Conservation (phyloP, 2,329 filamentous ascomycete species). For the Colletotrichum somersetense region DNA sequence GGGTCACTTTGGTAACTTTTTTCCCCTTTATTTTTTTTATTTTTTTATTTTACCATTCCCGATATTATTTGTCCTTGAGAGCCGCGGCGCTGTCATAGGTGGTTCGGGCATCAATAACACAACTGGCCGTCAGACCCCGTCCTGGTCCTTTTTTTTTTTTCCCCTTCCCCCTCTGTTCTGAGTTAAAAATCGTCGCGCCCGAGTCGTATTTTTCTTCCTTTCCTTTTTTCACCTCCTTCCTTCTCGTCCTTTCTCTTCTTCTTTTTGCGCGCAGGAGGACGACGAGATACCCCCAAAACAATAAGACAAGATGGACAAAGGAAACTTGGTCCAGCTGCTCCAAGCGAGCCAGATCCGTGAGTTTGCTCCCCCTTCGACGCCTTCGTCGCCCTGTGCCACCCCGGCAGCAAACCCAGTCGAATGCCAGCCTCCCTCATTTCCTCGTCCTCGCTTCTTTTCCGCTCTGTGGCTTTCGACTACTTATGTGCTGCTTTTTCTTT, state of each 20-base stretch:
- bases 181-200: conserved; percentile 37
- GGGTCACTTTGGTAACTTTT: conserved; percentile 13
- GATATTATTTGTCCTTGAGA: not conserved
- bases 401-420: conserved; percentile 34
- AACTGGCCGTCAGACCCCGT: conserved; percentile 28
- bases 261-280: conserved; percentile 34
- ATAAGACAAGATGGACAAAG: conserved; percentile 59
- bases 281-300: conserved; percentile 30
- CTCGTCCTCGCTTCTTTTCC: conserved; percentile 39
- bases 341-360: conserved; percentile 89
- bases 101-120: conserved; percentile 39
- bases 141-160: conserved; percentile 6
- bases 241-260: conserved; percentile 26
- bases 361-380: conserved; percentile 52
- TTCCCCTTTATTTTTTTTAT: not conserved
- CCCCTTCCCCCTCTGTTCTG: conserved; percentile 17
- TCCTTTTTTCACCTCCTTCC: conserved; percentile 37
- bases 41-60: conserved; percentile 2
- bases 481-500: conserved; percentile 30
- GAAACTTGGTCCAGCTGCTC: conserved; percentile 87
- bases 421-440: conserved; percentile 36
- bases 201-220: conserved; percentile 28
- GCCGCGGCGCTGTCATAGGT: conserved; percentile 27
- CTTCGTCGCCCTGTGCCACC: conserved; percentile 35
- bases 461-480: conserved; percentile 38